Percentiles rank a stretch among this genome's conserved stretches.
phyloP scores from a whole-genome alignment of 164 flowering plant species.

The Akebia trifoliata region DNA sequence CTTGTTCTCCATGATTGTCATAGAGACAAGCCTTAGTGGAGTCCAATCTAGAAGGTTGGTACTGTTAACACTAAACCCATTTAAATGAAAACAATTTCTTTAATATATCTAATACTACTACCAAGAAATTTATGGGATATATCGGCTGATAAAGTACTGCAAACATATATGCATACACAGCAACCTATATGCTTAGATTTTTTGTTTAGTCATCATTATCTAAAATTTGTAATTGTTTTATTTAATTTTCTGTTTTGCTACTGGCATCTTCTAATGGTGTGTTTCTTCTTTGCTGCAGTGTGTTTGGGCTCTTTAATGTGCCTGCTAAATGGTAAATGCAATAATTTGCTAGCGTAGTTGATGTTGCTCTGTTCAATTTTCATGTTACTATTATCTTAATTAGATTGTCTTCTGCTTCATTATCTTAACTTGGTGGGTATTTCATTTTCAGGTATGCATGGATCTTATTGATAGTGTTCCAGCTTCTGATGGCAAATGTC shows the following conservation, averaged over 20 bases:
- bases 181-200: no score
- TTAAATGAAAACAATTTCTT: background rate
- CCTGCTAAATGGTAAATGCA: slow-evolving; percentile 79
- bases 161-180: no score
- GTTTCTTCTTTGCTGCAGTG: slow-evolving; percentile 48
- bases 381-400: slow-evolving; percentile 1
- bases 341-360: background rate
- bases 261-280: slow-evolving; percentile 12
- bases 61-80: background rate
- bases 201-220: background rate
- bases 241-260: background rate
- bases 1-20: slow-evolving; percentile 92
- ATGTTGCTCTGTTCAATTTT: background rate
- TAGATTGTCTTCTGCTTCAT: background rate
- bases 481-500: slow-evolving; percentile 88
- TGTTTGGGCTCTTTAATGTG: slow-evolving; percentile 92
- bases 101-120: no score
- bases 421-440: slow-evolving; percentile 12
- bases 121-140: no score
- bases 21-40: slow-evolving; percentile 93
- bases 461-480: slow-evolving; percentile 80
- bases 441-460: slow-evolving; percentile 70
- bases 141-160: no score
- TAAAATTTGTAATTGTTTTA: slow-evolving; percentile 2
- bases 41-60: slow-evolving; percentile 80